These are phyloP conservation scores for Yarrowia porcina DNA, from an alignment of 805 yeast genomes.

Conservation along the genomic window DNA sequence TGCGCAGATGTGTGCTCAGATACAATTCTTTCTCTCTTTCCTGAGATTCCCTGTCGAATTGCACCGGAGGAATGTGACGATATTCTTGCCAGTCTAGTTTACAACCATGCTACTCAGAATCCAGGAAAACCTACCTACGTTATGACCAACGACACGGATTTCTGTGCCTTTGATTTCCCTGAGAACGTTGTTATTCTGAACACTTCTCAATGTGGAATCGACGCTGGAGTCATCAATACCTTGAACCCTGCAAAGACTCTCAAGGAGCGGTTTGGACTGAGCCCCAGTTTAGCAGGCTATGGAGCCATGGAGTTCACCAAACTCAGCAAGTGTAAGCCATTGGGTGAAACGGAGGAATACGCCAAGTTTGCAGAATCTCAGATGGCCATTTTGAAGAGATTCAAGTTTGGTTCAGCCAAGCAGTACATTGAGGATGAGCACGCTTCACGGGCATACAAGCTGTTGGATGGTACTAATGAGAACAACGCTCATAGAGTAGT, in stretches of 20 bases:
- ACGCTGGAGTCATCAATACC: constrained; percentile 7
- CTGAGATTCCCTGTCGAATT: not conserved
- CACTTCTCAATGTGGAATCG: constrained; percentile 7
- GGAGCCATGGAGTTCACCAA: constrained; percentile 21
- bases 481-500: constrained; percentile 18
- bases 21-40: not conserved
- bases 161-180: constrained; percentile 11
- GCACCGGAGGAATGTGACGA: constrained; percentile 13
- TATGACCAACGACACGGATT: constrained; percentile 18
- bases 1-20: constrained; percentile 21
- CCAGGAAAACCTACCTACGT: not conserved
- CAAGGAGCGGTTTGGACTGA: not conserved
- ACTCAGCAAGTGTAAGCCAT: not conserved
- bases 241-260: not conserved
- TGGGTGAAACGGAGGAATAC: not conserved
- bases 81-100: constrained; percentile 9
- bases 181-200: constrained; percentile 4
- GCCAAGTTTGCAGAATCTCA: not conserved
- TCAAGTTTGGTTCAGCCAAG: not conserved
- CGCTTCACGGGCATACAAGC: not conserved
- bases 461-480: not conserved
- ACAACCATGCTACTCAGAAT: not conserved
- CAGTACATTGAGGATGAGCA: not conserved
- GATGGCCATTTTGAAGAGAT: not conserved
- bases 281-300: not conserved